A percentile compares a stretch with the other conserved stretches of the same genome.
phyloP scores from a whole-genome alignment of 2,329 filamentous ascomycete genomes.

The Fusarium tupiense region DNA sequence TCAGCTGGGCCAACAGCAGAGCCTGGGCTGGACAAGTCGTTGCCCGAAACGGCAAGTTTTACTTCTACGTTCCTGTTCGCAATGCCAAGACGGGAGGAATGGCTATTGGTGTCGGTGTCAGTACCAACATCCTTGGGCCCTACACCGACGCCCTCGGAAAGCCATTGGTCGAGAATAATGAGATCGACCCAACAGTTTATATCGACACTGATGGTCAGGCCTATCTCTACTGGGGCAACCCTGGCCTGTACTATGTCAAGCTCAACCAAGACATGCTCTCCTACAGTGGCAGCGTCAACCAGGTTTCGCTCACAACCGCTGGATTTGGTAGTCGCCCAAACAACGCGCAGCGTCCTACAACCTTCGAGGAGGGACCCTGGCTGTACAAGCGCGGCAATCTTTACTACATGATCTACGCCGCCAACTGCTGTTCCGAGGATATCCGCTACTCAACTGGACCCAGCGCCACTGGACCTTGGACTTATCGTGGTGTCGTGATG shows the following conservation, averaged over 20 bases:
- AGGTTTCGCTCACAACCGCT: background rate
- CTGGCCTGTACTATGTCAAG: conserved; percentile 47
- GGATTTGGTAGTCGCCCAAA: background rate
- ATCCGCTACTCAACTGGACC: conserved; percentile 15
- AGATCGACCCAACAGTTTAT: conserved; percentile 51
- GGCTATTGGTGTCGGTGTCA: conserved; percentile 51
- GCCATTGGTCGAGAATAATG: conserved; percentile 50
- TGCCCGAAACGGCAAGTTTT: conserved; percentile 48
- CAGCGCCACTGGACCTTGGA: conserved; percentile 2
- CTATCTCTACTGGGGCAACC: conserved; percentile 53
- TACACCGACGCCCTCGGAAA: conserved; percentile 48
- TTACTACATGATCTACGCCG: conserved; percentile 54
- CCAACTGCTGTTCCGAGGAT: conserved; percentile 39
- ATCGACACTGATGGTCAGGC: conserved; percentile 50
- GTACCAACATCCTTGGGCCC: conserved; percentile 48
- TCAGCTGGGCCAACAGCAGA: conserved; percentile 49
- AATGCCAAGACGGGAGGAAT: conserved; percentile 46
- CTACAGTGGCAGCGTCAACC: background rate
- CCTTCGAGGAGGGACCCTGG: conserved; percentile 53
- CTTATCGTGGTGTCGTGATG: conserved; percentile 6
- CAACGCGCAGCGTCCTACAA: conserved; percentile 32
- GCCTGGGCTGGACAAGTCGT: conserved; percentile 51
- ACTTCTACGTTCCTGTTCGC: conserved; percentile 50
- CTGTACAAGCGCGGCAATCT: conserved; percentile 48
- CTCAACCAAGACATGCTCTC: conserved; percentile 49